Base-by-base conservation (phyloP, 331 rosid genomes). In the Cucumis variabilis region DNA sequence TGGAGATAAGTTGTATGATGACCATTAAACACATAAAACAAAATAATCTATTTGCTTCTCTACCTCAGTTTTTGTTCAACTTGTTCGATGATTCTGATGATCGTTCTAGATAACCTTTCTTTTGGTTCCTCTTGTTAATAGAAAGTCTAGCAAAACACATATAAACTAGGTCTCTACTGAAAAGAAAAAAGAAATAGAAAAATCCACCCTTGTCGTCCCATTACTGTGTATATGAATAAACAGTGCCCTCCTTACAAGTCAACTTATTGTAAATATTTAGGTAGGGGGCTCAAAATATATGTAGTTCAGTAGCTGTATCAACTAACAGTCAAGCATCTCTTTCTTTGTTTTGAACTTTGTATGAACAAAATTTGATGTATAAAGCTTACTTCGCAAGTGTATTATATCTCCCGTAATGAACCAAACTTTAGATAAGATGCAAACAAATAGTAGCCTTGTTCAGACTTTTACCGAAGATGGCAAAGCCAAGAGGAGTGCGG, bases 191-290 rank as follows among this genome's bases (percentile, higher is more conserved):
- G 60, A 1, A 13, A 16, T 19, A 41, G 37, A 21, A 82, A 82
- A 28, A 63, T n/a, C 23, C n/a, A 23, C 74, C 86, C 86, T 16
- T 17, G 9, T 79, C 14, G 6, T 50, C 9, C 63, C 37, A 77
- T 24, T 77, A 14, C 63, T 77, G 83, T 77, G 63, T 78, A 78
- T 23, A 24, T 75, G 25, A 72, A 72, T 72, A 72, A 33, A n/a
- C 23, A 9, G 24, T 72, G 62, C 65, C n/a, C 83, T 78, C 44
- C 16, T 24, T 25, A 58, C 27, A 60, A 30, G 85, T 20, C 85
- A 20, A 60, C 85, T 82, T 60, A 2, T 58, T 63, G 73, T 37
- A 63, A 23, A 62, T n/a, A 63, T n/a, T n/a, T n/a, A 62, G 20
- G 46, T 8, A 74, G 2, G 72, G 51, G 58, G 85, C 60, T 82